Base-by-base conservation (phyloP, 1,284 basidiomycete genomes). In the Fomitopsis palustris region DNA sequence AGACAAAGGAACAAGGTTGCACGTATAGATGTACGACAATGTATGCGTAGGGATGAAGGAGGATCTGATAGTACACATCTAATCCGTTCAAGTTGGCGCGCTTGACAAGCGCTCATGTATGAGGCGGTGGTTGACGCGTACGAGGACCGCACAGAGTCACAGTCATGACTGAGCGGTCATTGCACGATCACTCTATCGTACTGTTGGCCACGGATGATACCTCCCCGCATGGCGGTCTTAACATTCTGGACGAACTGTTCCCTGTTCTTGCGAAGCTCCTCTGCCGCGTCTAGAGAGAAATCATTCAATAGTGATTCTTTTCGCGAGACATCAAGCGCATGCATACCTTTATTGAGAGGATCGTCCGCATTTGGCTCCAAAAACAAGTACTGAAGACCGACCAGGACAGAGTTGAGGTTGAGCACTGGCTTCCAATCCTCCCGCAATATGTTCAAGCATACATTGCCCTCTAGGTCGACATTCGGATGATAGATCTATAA, bases 351-450 rank as follows among this genome's bases (percentile, higher is more conserved):
- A 82, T 99, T 99, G 67, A 99, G 74, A 25, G 97, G 97, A 77
- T 99, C 97, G 70, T 98, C 96, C 37, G 97, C 92, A 69, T 99
- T 99, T 16, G 97, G 96, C 74, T 99, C 97, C 59, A 99, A 81
- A 83, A 99, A 99, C 51, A 99, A 84, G 73, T 98, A 99, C 73
- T 99, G 96, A 61, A 99, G 78, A 38, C 97, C 97, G 64, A 98
- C 94, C 89, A 98, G 95, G 63, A 99, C 93, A 38, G 95, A 93
- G 74, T 95, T 98, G 58, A 98, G 82, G 75, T 98, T 98, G 55
- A 99, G 82, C 4, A 98, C 97, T 16, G 97, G 97, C 72, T 99
- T 99, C 97, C 97, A 99, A 78, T 99, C 97, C 80, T 99, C 97
- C 73, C 97, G 87, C 61, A 99, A 83, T 69, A 99, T 98, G 79